phyloP scores from a whole-genome alignment of 768 basidiomycete species.

The Tulasnella sp. region DNA sequence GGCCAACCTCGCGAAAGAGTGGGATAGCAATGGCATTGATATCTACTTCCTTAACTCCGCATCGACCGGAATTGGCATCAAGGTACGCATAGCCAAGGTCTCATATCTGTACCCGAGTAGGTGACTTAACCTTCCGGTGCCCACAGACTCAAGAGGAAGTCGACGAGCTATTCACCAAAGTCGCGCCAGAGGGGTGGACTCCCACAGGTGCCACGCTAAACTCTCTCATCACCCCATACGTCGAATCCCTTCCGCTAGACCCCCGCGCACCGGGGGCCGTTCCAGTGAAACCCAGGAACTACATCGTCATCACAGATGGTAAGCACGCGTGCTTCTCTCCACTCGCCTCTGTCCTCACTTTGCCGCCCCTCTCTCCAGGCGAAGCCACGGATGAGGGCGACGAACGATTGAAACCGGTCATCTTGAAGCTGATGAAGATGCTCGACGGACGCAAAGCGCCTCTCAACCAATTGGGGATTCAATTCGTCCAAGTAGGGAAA shows the following conservation, averaged over 20 bases:
- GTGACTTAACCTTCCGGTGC: neutral
- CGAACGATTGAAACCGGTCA: neutral
- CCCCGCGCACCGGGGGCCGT: constrained; percentile 26
- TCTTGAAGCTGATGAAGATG: constrained; percentile 22
- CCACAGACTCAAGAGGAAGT: constrained; percentile 37
- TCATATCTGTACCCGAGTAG: neutral
- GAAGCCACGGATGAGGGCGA: neutral
- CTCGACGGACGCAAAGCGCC: constrained; percentile 34
- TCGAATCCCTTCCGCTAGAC: constrained; percentile 36
- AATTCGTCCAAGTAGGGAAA: constrained; percentile 65
- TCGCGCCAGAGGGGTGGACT: constrained; percentile 38
- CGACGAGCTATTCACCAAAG: constrained; percentile 37
- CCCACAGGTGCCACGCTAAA: constrained; percentile 33
- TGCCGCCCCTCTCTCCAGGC: constrained; percentile 8
- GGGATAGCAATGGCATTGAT: constrained; percentile 54
- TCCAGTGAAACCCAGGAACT: constrained; percentile 48
- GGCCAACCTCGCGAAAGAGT: constrained; percentile 41
- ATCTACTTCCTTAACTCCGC: constrained; percentile 48
- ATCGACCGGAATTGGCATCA: neutral
- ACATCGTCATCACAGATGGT: constrained; percentile 59
- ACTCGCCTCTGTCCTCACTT: neutral
- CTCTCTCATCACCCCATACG: constrained; percentile 26
- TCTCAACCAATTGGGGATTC: constrained; percentile 40
- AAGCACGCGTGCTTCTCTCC: constrained; percentile 25
- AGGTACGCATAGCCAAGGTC: neutral